These are phyloP conservation scores for Turnera subulata DNA, from an alignment of 345 rosid genomes.

Conservation along the genomic window DNA sequence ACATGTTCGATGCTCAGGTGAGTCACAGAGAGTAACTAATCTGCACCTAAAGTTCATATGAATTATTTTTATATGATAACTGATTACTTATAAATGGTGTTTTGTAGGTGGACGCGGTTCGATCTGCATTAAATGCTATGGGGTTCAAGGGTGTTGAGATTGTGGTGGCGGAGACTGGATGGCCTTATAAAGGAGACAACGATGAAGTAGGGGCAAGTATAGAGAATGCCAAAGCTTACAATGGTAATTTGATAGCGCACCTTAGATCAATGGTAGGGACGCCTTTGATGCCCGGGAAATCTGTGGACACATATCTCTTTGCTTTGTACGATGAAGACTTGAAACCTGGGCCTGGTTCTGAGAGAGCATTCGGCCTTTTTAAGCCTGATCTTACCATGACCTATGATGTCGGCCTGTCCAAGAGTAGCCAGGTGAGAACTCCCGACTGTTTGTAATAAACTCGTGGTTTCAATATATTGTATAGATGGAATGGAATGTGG, in stretches of 20 bases:
- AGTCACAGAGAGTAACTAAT: neutral
- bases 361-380: slow-evolving; percentile 82
- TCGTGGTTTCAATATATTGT: too few relatives aligned
- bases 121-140: slow-evolving; percentile 62
- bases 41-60: neutral
- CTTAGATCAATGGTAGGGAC: slow-evolving; percentile 75
- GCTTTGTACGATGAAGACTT: slow-evolving; percentile 87
- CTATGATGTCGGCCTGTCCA: slow-evolving; percentile 82
- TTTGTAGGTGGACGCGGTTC: slow-evolving; percentile 68
- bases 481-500: too few relatives aligned
- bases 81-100: neutral
- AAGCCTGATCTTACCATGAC: slow-evolving; percentile 81
- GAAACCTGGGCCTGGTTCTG: slow-evolving; percentile 92
- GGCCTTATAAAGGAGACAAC: slow-evolving; percentile 91
- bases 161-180: slow-evolving; percentile 83
- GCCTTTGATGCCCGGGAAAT: slow-evolving; percentile 56
- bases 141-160: slow-evolving; percentile 71
- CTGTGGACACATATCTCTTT: slow-evolving; percentile 72
- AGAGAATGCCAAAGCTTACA: slow-evolving; percentile 67
- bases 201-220: slow-evolving; percentile 68
- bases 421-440: slow-evolving; percentile 34
- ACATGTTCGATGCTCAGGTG: slow-evolving; percentile 93
- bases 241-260: slow-evolving; percentile 60
- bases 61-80: neutral
- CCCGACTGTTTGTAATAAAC: too few relatives aligned